These are phyloP conservation scores for Leccinum pachyderme DNA, from an alignment of 1,284 basidiomycete genomes.

Conservation along the genomic window DNA sequence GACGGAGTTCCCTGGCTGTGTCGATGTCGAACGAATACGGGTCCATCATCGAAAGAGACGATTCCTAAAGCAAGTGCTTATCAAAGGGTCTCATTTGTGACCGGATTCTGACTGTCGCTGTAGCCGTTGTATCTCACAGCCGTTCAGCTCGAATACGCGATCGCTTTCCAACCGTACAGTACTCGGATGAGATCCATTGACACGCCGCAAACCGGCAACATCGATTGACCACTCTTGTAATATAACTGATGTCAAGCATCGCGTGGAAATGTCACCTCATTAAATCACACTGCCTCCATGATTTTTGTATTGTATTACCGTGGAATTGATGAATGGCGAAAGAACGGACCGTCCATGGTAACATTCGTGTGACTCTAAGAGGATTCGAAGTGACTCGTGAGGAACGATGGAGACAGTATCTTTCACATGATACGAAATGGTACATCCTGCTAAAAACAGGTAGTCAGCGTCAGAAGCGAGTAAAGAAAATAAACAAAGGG, in stretches of 20 bases:
- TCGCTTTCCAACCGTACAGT: neutral
- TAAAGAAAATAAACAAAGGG: conserved; percentile 14
- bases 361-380: conserved; percentile 7
- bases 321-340: neutral
- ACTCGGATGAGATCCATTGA: neutral
- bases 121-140: neutral
- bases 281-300: conserved; percentile 10
- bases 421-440: neutral
- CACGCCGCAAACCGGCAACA: conserved; percentile 1
- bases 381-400: neutral
- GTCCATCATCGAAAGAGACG: conserved; percentile 13
- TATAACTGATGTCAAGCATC: conserved; percentile 1
- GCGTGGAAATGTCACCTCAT: conserved; percentile 6
- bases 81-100: neutral
- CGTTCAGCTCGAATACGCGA: neutral
- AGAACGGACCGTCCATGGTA: conserved; percentile 4
- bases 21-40: conserved; percentile 18
- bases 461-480: conserved; percentile 12
- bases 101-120: neutral
- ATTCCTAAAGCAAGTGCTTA: neutral
- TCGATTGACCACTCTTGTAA: neutral
- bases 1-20: conserved; percentile 24
- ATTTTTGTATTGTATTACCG: conserved; percentile 5
- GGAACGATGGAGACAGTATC: neutral
- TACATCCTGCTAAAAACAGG: conserved; percentile 7